These are phyloP conservation scores for Coprinellus micaceus DNA, from an alignment of 768 basidiomycete genomes.

Conservation along the genomic window DNA sequence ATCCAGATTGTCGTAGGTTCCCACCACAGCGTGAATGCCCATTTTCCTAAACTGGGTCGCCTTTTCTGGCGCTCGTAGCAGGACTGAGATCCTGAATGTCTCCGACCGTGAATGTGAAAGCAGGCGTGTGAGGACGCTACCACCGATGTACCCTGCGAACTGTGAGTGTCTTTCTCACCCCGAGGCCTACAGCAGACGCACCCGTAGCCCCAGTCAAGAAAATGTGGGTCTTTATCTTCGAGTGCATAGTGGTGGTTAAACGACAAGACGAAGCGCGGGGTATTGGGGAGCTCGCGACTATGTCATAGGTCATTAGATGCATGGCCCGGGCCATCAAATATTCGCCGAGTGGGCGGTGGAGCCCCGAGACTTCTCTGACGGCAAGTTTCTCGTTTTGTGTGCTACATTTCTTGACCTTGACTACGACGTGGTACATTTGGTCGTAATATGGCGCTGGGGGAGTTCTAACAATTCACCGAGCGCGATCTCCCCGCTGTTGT, in stretches of 20 bases:
- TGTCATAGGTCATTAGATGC: neutral
- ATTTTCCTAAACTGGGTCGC: conserved; percentile 38
- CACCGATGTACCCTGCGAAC: conserved; percentile 44
- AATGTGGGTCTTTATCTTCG: conserved; percentile 27
- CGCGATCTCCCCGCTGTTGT: too few species aligned
- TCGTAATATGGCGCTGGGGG: too few species aligned
- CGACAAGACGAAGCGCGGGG: neutral
- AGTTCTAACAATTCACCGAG: too few species aligned
- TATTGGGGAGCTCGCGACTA: neutral
- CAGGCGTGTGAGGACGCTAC: conserved; percentile 42
- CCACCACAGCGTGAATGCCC: conserved; percentile 37
- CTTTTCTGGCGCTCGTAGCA: conserved; percentile 43
- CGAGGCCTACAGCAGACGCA: conserved; percentile 8
- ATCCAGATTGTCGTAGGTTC: conserved; percentile 36
- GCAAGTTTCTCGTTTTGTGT: too few species aligned
- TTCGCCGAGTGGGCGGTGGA: too few species aligned
- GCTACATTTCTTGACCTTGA: too few species aligned
- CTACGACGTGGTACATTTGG: too few species aligned
- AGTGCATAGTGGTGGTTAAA: conserved; percentile 7
- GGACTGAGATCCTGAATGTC: conserved; percentile 38
- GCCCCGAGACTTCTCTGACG: too few species aligned
- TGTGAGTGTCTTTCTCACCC: neutral
- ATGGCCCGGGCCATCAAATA: neutral
- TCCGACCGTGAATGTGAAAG: conserved; percentile 32
- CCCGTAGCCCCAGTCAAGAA: conserved; percentile 48